phyloP scores from a whole-genome alignment of 495 filamentous ascomycete genomes.

The Chaetomium fimeti region DNA sequence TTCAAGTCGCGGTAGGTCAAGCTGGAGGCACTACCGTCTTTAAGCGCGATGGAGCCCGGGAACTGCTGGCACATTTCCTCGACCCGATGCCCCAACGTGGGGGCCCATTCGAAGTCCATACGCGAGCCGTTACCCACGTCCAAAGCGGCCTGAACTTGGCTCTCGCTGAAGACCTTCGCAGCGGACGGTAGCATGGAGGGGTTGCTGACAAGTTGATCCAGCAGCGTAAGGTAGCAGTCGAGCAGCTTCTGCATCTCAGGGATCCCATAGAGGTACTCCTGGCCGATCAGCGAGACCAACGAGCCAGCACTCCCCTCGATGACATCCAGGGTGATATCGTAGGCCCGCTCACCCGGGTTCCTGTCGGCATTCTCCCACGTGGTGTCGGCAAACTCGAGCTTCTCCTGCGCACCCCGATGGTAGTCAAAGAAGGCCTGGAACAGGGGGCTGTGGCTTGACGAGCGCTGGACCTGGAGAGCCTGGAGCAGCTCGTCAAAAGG shows the following conservation, averaged over 20 bases:
- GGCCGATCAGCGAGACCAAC: constrained; percentile 20
- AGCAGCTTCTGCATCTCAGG: constrained; percentile 11
- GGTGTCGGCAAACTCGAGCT: neutral
- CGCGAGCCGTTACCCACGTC: neutral
- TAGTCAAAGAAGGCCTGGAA: constrained; percentile 46
- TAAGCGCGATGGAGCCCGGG: neutral
- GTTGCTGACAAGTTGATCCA: neutral
- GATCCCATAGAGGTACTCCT: constrained; percentile 23
- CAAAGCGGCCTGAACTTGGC: neutral
- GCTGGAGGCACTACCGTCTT: neutral
- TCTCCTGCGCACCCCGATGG: constrained; percentile 26
- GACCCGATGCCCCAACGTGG: neutral
- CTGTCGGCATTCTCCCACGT: constrained; percentile 1
- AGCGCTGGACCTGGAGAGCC: constrained; percentile 28
- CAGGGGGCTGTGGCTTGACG: constrained; percentile 30
- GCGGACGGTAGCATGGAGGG: neutral
- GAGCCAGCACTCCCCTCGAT: constrained; percentile 22
- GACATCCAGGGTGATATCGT: constrained; percentile 33
- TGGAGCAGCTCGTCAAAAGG: constrained; percentile 41
- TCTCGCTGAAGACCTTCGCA: neutral
- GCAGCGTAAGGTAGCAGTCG: neutral
- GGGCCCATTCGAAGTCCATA: neutral
- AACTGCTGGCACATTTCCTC: neutral
- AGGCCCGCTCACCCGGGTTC: constrained; percentile 8
- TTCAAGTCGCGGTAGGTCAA: neutral